These are phyloP conservation scores for Phymatotrichopsis omnivora DNA, from an alignment of 2,329 filamentous ascomycete genomes.

Conservation along the genomic window DNA sequence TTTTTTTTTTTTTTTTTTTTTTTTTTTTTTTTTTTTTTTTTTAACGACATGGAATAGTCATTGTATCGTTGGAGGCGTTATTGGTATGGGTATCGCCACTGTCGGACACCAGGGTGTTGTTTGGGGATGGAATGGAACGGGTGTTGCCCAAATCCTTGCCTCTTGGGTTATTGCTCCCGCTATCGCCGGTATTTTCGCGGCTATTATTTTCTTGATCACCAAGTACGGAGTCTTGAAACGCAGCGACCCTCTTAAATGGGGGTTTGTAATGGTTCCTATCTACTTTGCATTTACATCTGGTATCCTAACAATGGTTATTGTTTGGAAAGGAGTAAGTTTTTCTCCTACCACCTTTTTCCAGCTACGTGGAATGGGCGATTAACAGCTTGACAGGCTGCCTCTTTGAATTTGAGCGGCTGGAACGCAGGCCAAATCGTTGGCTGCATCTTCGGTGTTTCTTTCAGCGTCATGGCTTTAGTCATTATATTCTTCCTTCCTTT, in stretches of 20 bases:
- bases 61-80: slow-evolving; percentile 36
- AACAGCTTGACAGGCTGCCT: slow-evolving; percentile 39
- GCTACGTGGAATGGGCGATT: background rate
- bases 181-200: slow-evolving; percentile 45
- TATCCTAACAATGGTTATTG: slow-evolving; percentile 51
- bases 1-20: background rate
- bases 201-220: slow-evolving; percentile 47
- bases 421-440: slow-evolving; percentile 40
- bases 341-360: slow-evolving; percentile 32
- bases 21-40: too few relatives aligned
- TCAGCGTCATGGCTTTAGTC: slow-evolving; percentile 43
- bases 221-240: slow-evolving; percentile 49
- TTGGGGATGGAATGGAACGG: slow-evolving; percentile 44
- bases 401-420: slow-evolving; percentile 42
- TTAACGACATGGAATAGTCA: too few relatives aligned
- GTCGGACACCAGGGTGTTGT: slow-evolving; percentile 45
- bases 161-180: slow-evolving; percentile 52
- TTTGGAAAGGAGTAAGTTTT: slow-evolving; percentile 41
- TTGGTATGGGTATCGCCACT: slow-evolving; percentile 41
- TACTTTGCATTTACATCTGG: slow-evolving; percentile 49
- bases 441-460: slow-evolving; percentile 46
- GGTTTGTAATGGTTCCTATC: slow-evolving; percentile 45
- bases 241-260: slow-evolving; percentile 44
- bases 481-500: slow-evolving; percentile 49
- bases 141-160: slow-evolving; percentile 51